Conservation (phyloP, 2,329 filamentous ascomycete genomes). For the Penicillium concentricum region DNA sequence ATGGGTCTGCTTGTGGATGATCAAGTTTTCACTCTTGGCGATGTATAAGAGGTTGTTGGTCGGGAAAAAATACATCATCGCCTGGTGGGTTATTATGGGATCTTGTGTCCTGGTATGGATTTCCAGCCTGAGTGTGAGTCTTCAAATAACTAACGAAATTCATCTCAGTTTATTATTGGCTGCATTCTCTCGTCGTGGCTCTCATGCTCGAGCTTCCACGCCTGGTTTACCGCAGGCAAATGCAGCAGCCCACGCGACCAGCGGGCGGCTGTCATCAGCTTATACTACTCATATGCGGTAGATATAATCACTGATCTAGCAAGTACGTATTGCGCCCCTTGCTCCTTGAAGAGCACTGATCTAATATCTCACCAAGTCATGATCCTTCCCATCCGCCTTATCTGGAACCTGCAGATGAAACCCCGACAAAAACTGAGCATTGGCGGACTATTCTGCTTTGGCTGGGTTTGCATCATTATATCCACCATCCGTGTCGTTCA, state of each 20-base stretch:
- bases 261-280: conserved; percentile 31
- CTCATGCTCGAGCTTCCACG: conserved; percentile 36
- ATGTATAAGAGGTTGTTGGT: conserved; percentile 40
- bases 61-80: conserved; percentile 33
- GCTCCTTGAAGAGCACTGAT: too few relatives aligned
- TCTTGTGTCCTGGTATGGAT: conserved; percentile 34
- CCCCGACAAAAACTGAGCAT: conserved; percentile 34
- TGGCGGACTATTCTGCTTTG: conserved; percentile 27
- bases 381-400: conserved; percentile 37
- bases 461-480: conserved; percentile 27
- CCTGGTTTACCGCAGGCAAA: conserved; percentile 33
- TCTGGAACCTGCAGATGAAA: conserved; percentile 39
- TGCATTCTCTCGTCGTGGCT: conserved; percentile 38
- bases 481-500: conserved; percentile 32
- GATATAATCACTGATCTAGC: conserved; percentile 39
- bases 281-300: conserved; percentile 38
- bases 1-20: conserved; percentile 42
- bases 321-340: conserved; percentile 20
- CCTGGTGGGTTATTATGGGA: conserved; percentile 35
- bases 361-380: conserved; percentile 29
- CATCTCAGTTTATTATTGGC: conserved; percentile 34
- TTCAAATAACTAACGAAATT: not conserved
- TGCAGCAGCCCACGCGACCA: conserved; percentile 31
- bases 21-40: conserved; percentile 42
- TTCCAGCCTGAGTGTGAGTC: conserved; percentile 4